Conservation (phyloP, 2,329 filamentous ascomycete genomes). For the Clarireedia paspali region DNA sequence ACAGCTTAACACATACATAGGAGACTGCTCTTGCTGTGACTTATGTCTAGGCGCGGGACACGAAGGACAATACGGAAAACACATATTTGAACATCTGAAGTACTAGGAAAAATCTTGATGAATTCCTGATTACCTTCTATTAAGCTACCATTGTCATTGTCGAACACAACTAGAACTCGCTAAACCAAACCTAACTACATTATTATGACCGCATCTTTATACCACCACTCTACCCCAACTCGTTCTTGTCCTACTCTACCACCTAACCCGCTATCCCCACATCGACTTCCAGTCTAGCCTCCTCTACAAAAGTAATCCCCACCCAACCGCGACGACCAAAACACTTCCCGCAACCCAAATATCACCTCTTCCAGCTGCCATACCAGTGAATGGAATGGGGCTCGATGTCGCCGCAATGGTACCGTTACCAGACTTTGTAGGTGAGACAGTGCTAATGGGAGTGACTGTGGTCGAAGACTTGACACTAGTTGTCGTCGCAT, state of each 20-base stretch:
- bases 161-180: too few species aligned
- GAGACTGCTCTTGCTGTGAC: too few species aligned
- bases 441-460: background rate
- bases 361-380: background rate
- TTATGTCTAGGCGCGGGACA: too few species aligned
- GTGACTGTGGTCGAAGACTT: background rate
- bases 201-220: too few species aligned
- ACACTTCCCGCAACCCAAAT: background rate
- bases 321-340: background rate
- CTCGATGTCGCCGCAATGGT: background rate
- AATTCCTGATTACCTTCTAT: too few species aligned
- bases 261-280: background rate
- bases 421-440: background rate
- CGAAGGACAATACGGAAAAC: too few species aligned
- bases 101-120: too few species aligned
- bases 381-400: background rate
- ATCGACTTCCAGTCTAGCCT: background rate
- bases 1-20: too few species aligned
- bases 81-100: too few species aligned
- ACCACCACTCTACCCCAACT: background rate
- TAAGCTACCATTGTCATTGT: too few species aligned
- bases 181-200: too few species aligned
- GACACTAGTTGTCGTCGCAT: background rate
- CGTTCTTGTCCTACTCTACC: background rate
- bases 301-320: slow-evolving; percentile 1